Evolutionary conservation across 2,329 filamentous ascomycete genomes (phyloP), one percentile per base, ranked within the genome.

Genomic region (Trichoderma polysporum): DNA sequence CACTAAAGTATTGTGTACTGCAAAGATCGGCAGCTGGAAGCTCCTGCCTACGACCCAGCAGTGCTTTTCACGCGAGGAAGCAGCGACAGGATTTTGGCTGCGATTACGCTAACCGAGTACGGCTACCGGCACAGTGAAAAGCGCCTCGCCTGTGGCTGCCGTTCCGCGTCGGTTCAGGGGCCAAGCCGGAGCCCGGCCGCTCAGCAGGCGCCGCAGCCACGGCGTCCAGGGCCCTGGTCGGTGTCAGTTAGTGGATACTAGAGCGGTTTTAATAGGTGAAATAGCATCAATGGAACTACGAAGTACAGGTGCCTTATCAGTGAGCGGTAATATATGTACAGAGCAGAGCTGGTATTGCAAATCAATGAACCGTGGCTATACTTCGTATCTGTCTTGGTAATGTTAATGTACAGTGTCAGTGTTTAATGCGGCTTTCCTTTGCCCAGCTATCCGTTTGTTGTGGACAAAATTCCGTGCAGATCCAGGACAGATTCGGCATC

Each of bases 1-100:
- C 19, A 12, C 31, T n/a, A 19, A 31, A 10, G 19, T 3, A 22
- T 22, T 9, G 41, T 45, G 41, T 45, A 59, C 39, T 37, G 56
- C 56, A 59, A n/a, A 22, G 62, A 66, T 66, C 62, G 31, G 33
- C 62, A 33, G 39, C 56, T 45, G 56, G 22, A 59, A 22, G 56
- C 56, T 64, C 52, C 29, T 47, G 25, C 41, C 9, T 19, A 45
- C 41, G 22, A 45, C n/a, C 41, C 41, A 12, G 2, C 25, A 22
- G 25, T 13, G 39, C 52, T 54, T 12, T 33, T n/a, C 27, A 13
- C 52, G 31, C 13, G 47, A 29, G 47, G 19, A 27, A 50, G 22
- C n/a, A 45, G 41, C 41, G 12, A 9, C 25, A 50, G 25, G 15
- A n/a, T n/a, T n/a, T n/a, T 50, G 47, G 8, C 15, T 25, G 47